Evolutionary conservation across 2,329 filamentous ascomycete genomes (phyloP).

Genomic region (Penicillium palitans): DNA sequence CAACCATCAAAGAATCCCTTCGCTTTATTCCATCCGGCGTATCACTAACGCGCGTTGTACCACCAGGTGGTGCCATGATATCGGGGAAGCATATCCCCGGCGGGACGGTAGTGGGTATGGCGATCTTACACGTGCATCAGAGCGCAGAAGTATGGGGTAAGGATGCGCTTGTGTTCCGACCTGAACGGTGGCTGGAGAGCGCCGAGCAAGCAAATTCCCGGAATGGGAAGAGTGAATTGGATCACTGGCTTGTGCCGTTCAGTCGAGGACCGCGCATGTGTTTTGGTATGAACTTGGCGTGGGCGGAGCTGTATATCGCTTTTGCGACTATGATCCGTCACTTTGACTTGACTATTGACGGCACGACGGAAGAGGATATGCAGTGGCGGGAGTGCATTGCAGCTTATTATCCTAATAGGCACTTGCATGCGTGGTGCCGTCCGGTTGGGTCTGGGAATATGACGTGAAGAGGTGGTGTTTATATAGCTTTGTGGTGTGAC

Average conservation of each 20-base stretch:
- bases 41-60: not conserved
- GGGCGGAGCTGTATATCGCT: slow-evolving; percentile 3
- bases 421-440: slow-evolving; percentile 1
- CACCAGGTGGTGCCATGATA: not conserved
- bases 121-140: not conserved
- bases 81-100: not conserved
- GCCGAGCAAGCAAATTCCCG: not conserved
- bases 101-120: not conserved
- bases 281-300: slow-evolving; percentile 4
- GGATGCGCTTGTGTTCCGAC: not conserved
- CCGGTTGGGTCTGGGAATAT: not conserved
- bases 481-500: not conserved
- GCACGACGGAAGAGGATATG: not conserved
- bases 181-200: not conserved
- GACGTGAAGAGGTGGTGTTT: not conserved
- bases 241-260: slow-evolving; percentile 1
- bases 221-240: not conserved
- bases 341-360: not conserved
- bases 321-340: not conserved
- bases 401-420: not conserved
- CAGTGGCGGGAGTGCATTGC: slow-evolving; percentile 4
- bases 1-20: not conserved
- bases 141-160: not conserved
- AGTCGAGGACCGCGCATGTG: slow-evolving; percentile 4
- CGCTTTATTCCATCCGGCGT: not conserved